These are phyloP conservation scores for Pythium brachiatum DNA, from an alignment of 352 stramenopile genomes.

Conservation along the genomic window DNA sequence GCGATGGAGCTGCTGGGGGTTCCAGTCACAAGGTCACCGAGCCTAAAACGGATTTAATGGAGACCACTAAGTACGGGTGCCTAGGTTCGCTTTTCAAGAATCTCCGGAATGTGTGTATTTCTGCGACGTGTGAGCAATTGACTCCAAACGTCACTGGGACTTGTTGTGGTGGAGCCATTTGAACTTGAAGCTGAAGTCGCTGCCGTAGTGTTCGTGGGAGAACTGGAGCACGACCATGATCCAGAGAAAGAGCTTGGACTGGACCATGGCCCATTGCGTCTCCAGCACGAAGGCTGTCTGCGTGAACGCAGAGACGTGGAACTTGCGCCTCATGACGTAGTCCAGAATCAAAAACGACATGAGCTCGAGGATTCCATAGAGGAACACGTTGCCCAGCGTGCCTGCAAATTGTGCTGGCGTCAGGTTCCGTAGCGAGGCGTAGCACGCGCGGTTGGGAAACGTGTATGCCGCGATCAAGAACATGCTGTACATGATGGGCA, in stretches of 20 bases:
- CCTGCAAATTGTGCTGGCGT: conserved; percentile 9
- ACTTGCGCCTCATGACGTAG: conserved; percentile 23
- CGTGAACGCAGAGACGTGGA: conserved; percentile 27
- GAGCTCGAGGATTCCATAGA: conserved; percentile 39
- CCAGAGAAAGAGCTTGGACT: conserved; percentile 35
- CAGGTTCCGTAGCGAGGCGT: conserved; percentile 27
- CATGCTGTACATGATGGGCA: conserved; percentile 18
- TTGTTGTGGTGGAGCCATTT: conserved; percentile 23
- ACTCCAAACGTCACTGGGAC: too few relatives aligned
- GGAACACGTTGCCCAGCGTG: conserved; percentile 32
- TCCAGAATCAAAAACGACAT: conserved; percentile 32
- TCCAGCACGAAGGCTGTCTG: conserved; percentile 34
- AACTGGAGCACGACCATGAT: conserved; percentile 33
- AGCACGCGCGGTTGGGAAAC: conserved; percentile 35
- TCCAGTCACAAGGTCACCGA: background rate
- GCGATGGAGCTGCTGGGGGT: background rate
- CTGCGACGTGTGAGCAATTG: conserved; percentile 1
- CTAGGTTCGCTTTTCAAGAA: conserved; percentile 1
- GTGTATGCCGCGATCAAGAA: conserved; percentile 5
- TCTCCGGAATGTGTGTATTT: conserved; percentile 9
- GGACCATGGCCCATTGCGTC: conserved; percentile 29
- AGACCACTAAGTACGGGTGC: conserved; percentile 5
- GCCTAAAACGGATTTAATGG: conserved; percentile 9
- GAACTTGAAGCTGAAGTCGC: conserved; percentile 40
- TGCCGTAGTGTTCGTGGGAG: conserved; percentile 30